Evolutionary conservation across 1,139 yeast species (phyloP).

Genomic region (Hemisphaericaspora xylofermentans): DNA sequence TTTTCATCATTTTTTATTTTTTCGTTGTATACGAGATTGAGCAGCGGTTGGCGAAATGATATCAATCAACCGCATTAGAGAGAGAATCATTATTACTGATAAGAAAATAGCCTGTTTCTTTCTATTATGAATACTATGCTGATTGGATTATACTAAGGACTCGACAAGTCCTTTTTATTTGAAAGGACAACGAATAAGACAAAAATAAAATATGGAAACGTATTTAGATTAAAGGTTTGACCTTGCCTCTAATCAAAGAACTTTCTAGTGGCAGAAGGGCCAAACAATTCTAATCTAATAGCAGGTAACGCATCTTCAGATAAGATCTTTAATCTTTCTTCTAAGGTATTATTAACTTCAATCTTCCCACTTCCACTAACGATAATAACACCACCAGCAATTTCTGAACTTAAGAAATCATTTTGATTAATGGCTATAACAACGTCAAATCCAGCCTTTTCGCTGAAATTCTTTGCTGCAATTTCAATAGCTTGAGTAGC

Average conservation of each 20-base stretch:
- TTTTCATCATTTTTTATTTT: too few relatives aligned
- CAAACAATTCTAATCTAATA: conserved; percentile 86
- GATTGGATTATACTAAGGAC: too few relatives aligned
- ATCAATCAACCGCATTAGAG: background rate
- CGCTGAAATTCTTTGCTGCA: conserved; percentile 65
- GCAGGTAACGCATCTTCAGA: conserved; percentile 89
- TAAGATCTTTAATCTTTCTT: conserved; percentile 84
- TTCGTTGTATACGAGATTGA: too few relatives aligned
- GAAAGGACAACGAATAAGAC: background rate
- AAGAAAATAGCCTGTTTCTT: too few relatives aligned
- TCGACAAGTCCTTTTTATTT: too few relatives aligned
- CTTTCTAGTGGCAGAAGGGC: conserved; percentile 82
- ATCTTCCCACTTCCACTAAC: conserved; percentile 75
- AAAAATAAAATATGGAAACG: background rate
- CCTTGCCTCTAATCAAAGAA: conserved; percentile 69
- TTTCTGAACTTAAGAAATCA: conserved; percentile 55
- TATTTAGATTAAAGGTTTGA: background rate
- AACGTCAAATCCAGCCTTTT: conserved; percentile 52
- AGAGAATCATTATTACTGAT: too few relatives aligned
- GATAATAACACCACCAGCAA: conserved; percentile 84
- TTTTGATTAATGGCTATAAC: conserved; percentile 55
- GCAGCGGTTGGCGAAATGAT: too few relatives aligned
- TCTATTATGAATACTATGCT: background rate
- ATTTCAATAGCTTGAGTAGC: conserved; percentile 63
- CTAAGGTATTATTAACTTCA: conserved; percentile 87